Evolutionary conservation across 2,329 filamentous ascomycete genomes (phyloP).

Genomic region (Cordyceps pruinosa): DNA sequence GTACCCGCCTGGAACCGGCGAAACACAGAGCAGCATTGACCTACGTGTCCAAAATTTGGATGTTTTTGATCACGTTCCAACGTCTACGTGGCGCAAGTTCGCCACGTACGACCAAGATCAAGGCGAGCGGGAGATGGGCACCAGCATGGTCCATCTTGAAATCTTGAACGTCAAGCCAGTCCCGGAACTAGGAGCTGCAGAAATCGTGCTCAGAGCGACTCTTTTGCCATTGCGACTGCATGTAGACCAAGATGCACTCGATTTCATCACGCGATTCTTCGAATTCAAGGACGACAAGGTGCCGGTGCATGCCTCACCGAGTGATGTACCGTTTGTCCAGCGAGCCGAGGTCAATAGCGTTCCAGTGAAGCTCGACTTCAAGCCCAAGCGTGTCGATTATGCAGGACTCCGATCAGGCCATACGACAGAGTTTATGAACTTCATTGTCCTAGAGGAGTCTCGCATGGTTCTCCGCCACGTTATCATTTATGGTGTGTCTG

Average conservation of each 20-base stretch:
- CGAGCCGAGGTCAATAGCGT: conserved; percentile 81
- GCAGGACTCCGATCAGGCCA: conserved; percentile 84
- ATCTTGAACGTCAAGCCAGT: conserved; percentile 83
- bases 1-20: conserved; percentile 68
- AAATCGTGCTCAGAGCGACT: conserved; percentile 74
- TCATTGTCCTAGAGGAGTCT: conserved; percentile 83
- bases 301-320: conserved; percentile 49
- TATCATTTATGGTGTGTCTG: conserved; percentile 86
- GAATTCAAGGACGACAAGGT: conserved; percentile 82
- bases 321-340: conserved; percentile 80
- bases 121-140: conserved; percentile 77
- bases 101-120: conserved; percentile 86
- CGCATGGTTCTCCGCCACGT: conserved; percentile 80
- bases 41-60: conserved; percentile 76
- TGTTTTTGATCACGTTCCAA: conserved; percentile 88
- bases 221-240: conserved; percentile 83
- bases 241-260: conserved; percentile 93
- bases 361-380: conserved; percentile 83
- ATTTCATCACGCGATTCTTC: conserved; percentile 96
- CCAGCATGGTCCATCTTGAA: conserved; percentile 85
- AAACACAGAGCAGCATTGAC: conserved; percentile 84
- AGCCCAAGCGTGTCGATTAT: conserved; percentile 97
- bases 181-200: conserved; percentile 75
- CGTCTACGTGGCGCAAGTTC: conserved; percentile 98
- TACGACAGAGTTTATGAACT: conserved; percentile 98